Conservation (phyloP, 768 basidiomycete genomes). For the Naematelia aurantialba region DNA sequence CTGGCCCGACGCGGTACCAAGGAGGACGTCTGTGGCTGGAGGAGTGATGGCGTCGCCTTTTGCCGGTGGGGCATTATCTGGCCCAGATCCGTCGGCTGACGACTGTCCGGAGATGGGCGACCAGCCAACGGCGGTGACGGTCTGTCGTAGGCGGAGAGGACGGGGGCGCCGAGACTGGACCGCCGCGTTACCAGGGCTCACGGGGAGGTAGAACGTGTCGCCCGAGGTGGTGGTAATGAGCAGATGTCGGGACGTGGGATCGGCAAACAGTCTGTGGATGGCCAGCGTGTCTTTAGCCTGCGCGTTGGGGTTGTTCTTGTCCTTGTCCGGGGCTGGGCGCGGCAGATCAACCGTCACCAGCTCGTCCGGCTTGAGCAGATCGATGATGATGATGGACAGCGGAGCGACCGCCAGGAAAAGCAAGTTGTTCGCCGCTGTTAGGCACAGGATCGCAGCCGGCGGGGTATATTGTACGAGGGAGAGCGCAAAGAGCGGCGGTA, state of each 20-base stretch:
- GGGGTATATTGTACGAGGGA: slow-evolving; percentile 75
- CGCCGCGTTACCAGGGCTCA: slow-evolving; percentile 29
- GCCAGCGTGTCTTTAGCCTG: slow-evolving; percentile 13
- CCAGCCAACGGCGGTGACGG: slow-evolving; percentile 90
- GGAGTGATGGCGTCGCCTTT: slow-evolving; percentile 50
- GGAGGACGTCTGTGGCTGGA: slow-evolving; percentile 72
- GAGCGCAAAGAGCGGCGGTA: slow-evolving; percentile 43
- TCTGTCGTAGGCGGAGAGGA: slow-evolving; percentile 72
- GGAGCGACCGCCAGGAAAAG: slow-evolving; percentile 77
- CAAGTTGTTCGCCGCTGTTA: slow-evolving; percentile 80
- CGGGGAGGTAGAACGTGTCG: slow-evolving; percentile 89
- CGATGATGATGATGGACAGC: slow-evolving; percentile 79
- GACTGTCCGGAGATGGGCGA: slow-evolving; percentile 62
- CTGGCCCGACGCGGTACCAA: slow-evolving; percentile 77
- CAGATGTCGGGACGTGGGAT: slow-evolving; percentile 88
- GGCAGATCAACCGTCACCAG: slow-evolving; percentile 66
- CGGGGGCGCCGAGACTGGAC: slow-evolving; percentile 65
- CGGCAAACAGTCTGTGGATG: slow-evolving; percentile 82
- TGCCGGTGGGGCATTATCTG: slow-evolving; percentile 4
- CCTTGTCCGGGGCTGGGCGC: slow-evolving; percentile 57
- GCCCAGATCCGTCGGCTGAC: slow-evolving; percentile 45
- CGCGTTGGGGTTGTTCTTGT: slow-evolving; percentile 59
- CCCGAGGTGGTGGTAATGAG: slow-evolving; percentile 79
- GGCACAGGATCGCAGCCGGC: slow-evolving; percentile 73
- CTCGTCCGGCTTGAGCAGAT: slow-evolving; percentile 80